Percentiles rank a stretch among this genome's conserved stretches.
phyloP scores from a whole-genome alignment of 2,329 filamentous ascomycete species.

The Fusarium sp. region DNA sequence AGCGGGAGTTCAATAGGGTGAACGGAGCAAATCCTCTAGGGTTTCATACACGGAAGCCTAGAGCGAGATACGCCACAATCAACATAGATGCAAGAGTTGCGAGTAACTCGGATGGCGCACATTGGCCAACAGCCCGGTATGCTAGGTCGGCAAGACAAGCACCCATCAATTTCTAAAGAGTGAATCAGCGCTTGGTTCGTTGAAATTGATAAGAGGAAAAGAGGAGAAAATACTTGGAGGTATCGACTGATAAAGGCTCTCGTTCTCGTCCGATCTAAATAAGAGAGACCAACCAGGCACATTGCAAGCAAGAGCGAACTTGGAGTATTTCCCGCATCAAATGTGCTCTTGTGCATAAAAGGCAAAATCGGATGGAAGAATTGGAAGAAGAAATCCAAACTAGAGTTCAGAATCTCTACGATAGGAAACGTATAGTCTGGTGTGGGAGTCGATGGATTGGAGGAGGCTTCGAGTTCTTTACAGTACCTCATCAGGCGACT shows the following conservation, averaged over 20 bases:
- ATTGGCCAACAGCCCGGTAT: not conserved
- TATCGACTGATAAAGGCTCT: constrained; percentile 6
- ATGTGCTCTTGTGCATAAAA: constrained; percentile 18
- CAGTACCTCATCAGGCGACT: constrained; percentile 4
- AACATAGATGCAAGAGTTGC: constrained; percentile 3
- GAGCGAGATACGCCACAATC: constrained; percentile 7
- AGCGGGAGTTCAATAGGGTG: not conserved
- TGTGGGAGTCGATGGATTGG: not conserved
- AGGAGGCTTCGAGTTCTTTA: constrained; percentile 4
- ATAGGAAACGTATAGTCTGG: not conserved
- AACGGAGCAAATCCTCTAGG: not conserved
- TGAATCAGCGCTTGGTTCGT: not conserved
- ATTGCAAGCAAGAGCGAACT: constrained; percentile 15
- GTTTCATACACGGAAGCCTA: constrained; percentile 8
- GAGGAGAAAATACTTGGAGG: not conserved
- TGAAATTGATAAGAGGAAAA: not conserved
- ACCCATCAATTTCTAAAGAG: not conserved
- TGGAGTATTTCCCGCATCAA: constrained; percentile 3
- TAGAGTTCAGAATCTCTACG: constrained; percentile 16
- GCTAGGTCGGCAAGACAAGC: not conserved
- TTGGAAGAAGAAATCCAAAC: constrained; percentile 21
- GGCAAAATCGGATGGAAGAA: constrained; percentile 21
- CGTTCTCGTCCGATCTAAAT: constrained; percentile 1
- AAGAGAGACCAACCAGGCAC: constrained; percentile 19
- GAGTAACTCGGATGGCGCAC: not conserved